Conservation (phyloP, 2,329 filamentous ascomycete species). For the Alternaria dauci region DNA sequence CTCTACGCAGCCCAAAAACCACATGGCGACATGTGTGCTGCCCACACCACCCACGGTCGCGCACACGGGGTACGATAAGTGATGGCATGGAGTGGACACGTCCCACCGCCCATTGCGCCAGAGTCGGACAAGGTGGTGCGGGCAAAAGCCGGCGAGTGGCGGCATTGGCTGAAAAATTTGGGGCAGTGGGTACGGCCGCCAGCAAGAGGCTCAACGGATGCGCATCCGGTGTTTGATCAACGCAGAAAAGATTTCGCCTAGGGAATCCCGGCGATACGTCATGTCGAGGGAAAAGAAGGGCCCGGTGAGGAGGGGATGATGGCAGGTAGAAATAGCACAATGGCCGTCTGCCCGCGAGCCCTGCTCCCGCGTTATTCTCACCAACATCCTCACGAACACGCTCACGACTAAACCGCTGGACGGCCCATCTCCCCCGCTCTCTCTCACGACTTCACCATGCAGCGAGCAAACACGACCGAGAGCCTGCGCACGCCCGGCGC, state of each 20-base stretch:
- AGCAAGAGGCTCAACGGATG: slow-evolving; percentile 35
- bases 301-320: slow-evolving; percentile 17
- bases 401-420: slow-evolving; percentile 28
- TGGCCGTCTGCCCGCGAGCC: neutral
- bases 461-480: slow-evolving; percentile 13
- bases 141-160: slow-evolving; percentile 26
- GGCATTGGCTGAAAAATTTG: slow-evolving; percentile 31
- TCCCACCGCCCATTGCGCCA: slow-evolving; percentile 28
- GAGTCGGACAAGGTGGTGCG: slow-evolving; percentile 22
- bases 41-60: slow-evolving; percentile 3
- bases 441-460: slow-evolving; percentile 5
- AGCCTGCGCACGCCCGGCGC: slow-evolving; percentile 20
- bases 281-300: slow-evolving; percentile 26
- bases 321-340: slow-evolving; percentile 11
- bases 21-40: neutral
- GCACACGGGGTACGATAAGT: slow-evolving; percentile 14
- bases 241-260: slow-evolving; percentile 38
- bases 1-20: neutral
- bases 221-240: slow-evolving; percentile 16
- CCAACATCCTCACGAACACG: neutral
- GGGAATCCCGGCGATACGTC: slow-evolving; percentile 36
- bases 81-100: slow-evolving; percentile 24
- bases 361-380: neutral
- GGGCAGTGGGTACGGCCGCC: slow-evolving; percentile 31
- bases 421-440: slow-evolving; percentile 8